Evolutionary conservation across 495 filamentous ascomycete species (phyloP).

Genomic region (Cetradonia linearis): DNA sequence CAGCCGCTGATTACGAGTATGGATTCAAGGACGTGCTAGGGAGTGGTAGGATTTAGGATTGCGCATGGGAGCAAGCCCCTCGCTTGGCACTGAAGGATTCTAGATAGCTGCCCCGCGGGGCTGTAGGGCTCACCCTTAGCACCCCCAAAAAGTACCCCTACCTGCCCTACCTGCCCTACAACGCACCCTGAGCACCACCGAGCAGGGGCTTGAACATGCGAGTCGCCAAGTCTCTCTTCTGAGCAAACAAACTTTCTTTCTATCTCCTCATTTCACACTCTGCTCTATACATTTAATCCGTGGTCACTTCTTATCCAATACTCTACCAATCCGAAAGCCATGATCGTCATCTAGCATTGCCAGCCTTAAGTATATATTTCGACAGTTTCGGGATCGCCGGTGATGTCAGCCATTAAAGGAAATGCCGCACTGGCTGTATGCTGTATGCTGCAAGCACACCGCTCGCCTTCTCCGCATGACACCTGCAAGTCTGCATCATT

Average conservation of each 20-base stretch:
- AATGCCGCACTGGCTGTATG: neutral
- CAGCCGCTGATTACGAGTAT: neutral
- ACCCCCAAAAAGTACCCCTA: neutral
- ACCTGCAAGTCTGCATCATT: conserved; percentile 2
- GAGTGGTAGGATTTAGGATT: neutral
- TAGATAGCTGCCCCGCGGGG: conserved; percentile 1
- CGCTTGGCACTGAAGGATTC: conserved; percentile 1
- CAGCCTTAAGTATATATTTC: neutral
- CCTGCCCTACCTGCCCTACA: neutral
- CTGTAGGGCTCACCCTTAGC: conserved; percentile 1
- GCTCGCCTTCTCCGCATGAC: conserved; percentile 1
- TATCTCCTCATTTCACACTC: neutral
- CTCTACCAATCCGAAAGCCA: neutral
- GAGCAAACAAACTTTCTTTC: neutral
- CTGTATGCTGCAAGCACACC: conserved; percentile 2
- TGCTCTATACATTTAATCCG: neutral
- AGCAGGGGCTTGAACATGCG: conserved; percentile 1
- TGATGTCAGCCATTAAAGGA: neutral
- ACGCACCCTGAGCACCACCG: neutral
- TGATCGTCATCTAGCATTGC: neutral
- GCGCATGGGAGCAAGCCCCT: conserved; percentile 5
- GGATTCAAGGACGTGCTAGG: neutral
- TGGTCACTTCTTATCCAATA: neutral
- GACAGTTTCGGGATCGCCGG: neutral
- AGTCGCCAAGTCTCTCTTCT: neutral